Evolutionary conservation across 768 basidiomycete species (phyloP), one percentile per base, ranked within the genome.

Genomic region (Favolaschia claudopus): DNA sequence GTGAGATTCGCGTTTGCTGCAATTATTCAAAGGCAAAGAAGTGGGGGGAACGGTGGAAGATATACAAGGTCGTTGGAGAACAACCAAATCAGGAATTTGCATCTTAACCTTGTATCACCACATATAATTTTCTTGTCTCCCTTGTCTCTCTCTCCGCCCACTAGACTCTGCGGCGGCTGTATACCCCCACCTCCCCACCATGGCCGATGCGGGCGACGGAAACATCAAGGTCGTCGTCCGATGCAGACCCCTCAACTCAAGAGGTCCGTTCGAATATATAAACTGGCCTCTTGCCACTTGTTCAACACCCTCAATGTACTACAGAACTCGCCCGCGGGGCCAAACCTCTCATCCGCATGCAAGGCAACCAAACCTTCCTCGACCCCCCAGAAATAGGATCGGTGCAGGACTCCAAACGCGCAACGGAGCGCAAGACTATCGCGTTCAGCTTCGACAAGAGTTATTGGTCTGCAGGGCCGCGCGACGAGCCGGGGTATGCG

Each of bases 391-490:
- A 96, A 68, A 17, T 73, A 14, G 91, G 90, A 37, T 87, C 89
- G 5, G 65, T 78, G 36, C 88, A 87, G 70, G 85, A 87, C 69
- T 73, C 84, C 19, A 92, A 92, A 68, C 91, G 93, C 69, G 92
- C 94, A 17, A 89, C 91, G 8, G 96, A 97, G 75, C 88, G 93
- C 66, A 96, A 92, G 79, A 85, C 89, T 7, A 91, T 95, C 86
- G 74, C 84, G 0, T 99, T 99, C 75, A 90, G 91, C 62, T 99
- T 98, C 66, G 96, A 99, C 84, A 96, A 96, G 83, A 92, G 91
- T 52, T 99, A 98, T 75, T 96, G 95, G 96, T 95, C 94, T 36
- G 95, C 95, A 14, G 93, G 95, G 1, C 82, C 91, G 10, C 82
- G 92, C 67, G 92, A 95, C 69, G 96, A 97, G 55, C 89, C 93